Evolutionary conservation across 257 asterid genomes (phyloP).

Genomic region (Catharanthus roseus): DNA sequence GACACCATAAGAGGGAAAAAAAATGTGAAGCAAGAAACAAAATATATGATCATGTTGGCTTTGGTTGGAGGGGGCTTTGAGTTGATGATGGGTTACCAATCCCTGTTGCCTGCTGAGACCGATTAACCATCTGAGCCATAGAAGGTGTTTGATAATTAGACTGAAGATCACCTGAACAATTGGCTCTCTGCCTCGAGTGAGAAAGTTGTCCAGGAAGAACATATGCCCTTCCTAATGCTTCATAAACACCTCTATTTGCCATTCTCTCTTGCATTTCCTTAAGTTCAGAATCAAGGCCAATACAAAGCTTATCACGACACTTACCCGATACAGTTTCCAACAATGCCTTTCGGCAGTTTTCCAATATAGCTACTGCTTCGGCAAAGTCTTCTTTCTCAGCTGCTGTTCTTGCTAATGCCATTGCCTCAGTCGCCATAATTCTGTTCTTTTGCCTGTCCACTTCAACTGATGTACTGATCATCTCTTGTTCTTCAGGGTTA

Average conservation of each 20-base stretch:
- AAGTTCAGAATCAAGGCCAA: slow-evolving; percentile 43
- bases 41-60: slow-evolving; percentile 11
- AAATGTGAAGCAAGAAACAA: too few relatives aligned
- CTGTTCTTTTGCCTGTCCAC: slow-evolving; percentile 86
- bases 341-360: slow-evolving; percentile 43
- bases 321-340: slow-evolving; percentile 57
- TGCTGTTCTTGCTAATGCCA: slow-evolving; percentile 57
- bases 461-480: slow-evolving; percentile 46
- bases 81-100: slow-evolving; percentile 51
- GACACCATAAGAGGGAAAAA: too few relatives aligned
- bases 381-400: slow-evolving; percentile 74
- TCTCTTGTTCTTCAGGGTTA: slow-evolving; percentile 32
- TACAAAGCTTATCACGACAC: slow-evolving; percentile 54
- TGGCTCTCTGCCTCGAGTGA: too few relatives aligned
- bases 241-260: too few relatives aligned
- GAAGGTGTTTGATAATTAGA: slow-evolving; percentile 87
- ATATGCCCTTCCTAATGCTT: too few relatives aligned
- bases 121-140: slow-evolving; percentile 84
- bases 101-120: slow-evolving; percentile 69
- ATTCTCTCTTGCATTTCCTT: too few relatives aligned
- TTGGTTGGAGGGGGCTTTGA: slow-evolving; percentile 38
- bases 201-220: too few relatives aligned
- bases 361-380: slow-evolving; percentile 60
- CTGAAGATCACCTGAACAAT: slow-evolving; percentile 52
- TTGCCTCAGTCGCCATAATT: slow-evolving; percentile 74